phyloP scores from a whole-genome alignment of 345 rosid species.

The Brassica nigra region DNA sequence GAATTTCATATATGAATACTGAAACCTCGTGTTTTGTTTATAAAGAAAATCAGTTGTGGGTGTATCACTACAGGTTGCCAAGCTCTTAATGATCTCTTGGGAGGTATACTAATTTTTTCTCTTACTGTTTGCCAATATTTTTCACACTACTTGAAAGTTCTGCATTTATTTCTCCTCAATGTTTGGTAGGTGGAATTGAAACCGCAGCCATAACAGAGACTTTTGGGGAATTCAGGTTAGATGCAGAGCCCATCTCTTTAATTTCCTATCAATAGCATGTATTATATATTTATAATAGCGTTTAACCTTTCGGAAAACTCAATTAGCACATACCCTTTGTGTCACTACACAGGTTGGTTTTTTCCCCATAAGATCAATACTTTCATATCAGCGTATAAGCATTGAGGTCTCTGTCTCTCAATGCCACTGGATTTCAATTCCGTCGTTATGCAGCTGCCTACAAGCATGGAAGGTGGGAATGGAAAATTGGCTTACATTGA shows the following conservation, averaged over 20 bases:
- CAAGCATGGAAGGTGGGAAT: conserved; percentile 84
- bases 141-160: background rate
- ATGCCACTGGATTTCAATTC: background rate
- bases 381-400: background rate
- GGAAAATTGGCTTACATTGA: conserved; percentile 94
- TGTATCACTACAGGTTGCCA: conserved; percentile 92
- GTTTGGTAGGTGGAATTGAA: conserved; percentile 77
- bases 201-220: conserved; percentile 83
- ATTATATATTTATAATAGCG: background rate
- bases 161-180: conserved; percentile 6
- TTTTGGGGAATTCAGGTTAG: conserved; percentile 90
- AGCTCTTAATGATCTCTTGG: conserved; percentile 87
- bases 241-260: conserved; percentile 13
- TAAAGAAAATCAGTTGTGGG: conserved; percentile 66
- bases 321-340: conserved; percentile 83
- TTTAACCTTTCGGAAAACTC: conserved; percentile 68
- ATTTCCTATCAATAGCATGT: conserved; percentile 4
- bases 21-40: conserved; percentile 17
- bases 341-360: conserved; percentile 79
- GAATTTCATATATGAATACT: background rate
- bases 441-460: conserved; percentile 64
- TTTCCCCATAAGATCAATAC: background rate
- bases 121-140: background rate
- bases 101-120: conserved; percentile 48
- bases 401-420: background rate